Conservation (phyloP, 345 rosid genomes). For the Eutrema heterophyllum region DNA sequence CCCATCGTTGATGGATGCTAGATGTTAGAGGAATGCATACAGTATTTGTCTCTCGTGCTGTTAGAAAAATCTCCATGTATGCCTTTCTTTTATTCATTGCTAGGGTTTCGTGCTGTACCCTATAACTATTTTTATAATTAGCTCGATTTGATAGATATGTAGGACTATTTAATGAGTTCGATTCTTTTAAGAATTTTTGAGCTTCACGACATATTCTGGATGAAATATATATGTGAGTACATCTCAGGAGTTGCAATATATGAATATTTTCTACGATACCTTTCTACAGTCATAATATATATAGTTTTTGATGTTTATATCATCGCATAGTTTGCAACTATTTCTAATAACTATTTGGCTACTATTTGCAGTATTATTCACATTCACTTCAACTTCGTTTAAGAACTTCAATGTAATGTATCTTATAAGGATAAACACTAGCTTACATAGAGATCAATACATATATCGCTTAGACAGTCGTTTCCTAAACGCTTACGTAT, state of each 20-base stretch:
- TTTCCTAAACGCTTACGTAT: not conserved
- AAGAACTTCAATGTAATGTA: not conserved
- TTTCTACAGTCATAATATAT: not conserved
- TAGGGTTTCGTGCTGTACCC: conserved; percentile 18
- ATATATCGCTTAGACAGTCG: not conserved
- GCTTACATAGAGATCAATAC: not conserved
- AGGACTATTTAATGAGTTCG: not conserved
- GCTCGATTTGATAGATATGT: conserved; percentile 2
- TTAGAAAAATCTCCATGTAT: conserved; percentile 12
- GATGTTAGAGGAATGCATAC: conserved; percentile 18
- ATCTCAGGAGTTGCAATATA: not conserved
- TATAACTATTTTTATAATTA: not conserved
- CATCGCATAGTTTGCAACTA: not conserved
- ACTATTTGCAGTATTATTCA: not conserved
- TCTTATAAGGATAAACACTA: not conserved
- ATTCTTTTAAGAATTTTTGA: not conserved
- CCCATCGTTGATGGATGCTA: conserved; percentile 1
- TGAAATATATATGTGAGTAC: not conserved
- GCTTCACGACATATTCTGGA: conserved; percentile 17
- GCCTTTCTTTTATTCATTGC: conserved; percentile 18
- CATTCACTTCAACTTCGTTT: not conserved
- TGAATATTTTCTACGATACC: not conserved
- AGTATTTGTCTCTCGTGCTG: not conserved
- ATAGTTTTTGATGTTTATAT: not conserved
- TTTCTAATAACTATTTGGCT: not conserved